phyloP scores from a whole-genome alignment of 805 yeast genomes.

The Pichia phayaonensis region DNA sequence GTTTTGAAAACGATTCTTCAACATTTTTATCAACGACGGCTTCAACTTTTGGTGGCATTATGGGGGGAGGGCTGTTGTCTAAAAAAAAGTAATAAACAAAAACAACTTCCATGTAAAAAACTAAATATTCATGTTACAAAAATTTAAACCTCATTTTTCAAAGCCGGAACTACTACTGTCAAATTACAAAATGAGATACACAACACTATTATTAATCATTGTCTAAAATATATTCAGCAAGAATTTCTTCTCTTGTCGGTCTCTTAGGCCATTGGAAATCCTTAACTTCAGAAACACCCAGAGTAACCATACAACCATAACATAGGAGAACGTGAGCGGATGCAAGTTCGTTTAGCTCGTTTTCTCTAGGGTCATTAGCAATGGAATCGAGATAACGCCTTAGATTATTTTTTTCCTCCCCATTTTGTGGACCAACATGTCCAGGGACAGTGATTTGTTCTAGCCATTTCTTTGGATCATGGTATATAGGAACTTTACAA shows the following conservation, averaged over 20 bases:
- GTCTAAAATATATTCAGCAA: conserved; percentile 20
- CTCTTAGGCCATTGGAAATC: conserved; percentile 26
- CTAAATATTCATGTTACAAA: background rate
- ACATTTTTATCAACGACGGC: conserved; percentile 13
- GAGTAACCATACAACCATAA: conserved; percentile 67
- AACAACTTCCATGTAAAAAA: no score
- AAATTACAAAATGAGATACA: background rate
- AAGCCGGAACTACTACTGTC: background rate
- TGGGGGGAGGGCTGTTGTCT: no score
- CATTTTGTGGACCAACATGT: conserved; percentile 40
- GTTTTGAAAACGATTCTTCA: conserved; percentile 36
- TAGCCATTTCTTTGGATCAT: conserved; percentile 60
- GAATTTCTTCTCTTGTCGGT: conserved; percentile 22
- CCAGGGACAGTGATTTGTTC: conserved; percentile 56
- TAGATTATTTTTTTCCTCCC: conserved; percentile 32
- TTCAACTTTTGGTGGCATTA: background rate
- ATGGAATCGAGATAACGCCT: conserved; percentile 16
- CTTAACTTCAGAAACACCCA: conserved; percentile 35
- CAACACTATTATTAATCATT: background rate
- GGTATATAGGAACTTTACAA: conserved; percentile 48
- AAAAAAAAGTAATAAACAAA: no score
- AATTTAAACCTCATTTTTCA: background rate
- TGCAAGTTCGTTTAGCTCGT: background rate
- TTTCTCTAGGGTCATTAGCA: background rate
- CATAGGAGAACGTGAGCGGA: conserved; percentile 38